Evolutionary conservation across 2,329 filamentous ascomycete species (phyloP).

Genomic region (Trichoderma afroharzianum): DNA sequence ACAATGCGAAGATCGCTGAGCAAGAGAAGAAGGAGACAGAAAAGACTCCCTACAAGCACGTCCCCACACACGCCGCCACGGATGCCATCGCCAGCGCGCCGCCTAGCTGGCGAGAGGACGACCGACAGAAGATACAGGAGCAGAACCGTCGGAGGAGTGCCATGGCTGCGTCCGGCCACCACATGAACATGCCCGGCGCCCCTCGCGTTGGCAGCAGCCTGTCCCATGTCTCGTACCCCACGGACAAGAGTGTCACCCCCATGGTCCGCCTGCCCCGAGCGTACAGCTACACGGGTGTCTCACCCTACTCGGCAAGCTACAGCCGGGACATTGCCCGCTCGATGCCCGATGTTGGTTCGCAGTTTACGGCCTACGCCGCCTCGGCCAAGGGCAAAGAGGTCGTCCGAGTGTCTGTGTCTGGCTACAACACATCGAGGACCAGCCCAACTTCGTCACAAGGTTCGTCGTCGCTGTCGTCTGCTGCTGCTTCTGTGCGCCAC

Average conservation of each 20-base stretch:
- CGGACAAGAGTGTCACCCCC: conserved; percentile 38
- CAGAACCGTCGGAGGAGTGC: conserved; percentile 49
- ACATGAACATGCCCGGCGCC: conserved; percentile 36
- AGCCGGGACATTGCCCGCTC: conserved; percentile 33
- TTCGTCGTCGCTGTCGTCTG: conserved; percentile 19
- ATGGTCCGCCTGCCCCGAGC: conserved; percentile 39
- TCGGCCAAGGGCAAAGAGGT: conserved; percentile 45
- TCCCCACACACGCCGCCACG: conserved; percentile 58
- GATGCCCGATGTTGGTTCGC: conserved; percentile 25
- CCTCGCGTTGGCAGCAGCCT: conserved; percentile 48
- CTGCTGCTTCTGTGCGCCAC: background rate
- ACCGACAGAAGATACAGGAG: conserved; percentile 47
- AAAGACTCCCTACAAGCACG: conserved; percentile 51
- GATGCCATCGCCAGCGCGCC: conserved; percentile 56
- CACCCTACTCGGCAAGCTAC: conserved; percentile 28
- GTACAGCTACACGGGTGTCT: conserved; percentile 43
- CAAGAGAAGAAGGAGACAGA: conserved; percentile 42
- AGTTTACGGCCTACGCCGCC: conserved; percentile 20
- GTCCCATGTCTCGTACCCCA: conserved; percentile 46
- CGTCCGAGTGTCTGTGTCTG: conserved; percentile 28
- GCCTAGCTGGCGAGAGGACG: conserved; percentile 45
- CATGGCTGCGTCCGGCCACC: conserved; percentile 40
- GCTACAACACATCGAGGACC: conserved; percentile 31
- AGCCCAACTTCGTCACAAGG: conserved; percentile 40
- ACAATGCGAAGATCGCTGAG: conserved; percentile 46